phyloP scores from a whole-genome alignment of 306 rosid species.

The Mimosa bimucronata region DNA sequence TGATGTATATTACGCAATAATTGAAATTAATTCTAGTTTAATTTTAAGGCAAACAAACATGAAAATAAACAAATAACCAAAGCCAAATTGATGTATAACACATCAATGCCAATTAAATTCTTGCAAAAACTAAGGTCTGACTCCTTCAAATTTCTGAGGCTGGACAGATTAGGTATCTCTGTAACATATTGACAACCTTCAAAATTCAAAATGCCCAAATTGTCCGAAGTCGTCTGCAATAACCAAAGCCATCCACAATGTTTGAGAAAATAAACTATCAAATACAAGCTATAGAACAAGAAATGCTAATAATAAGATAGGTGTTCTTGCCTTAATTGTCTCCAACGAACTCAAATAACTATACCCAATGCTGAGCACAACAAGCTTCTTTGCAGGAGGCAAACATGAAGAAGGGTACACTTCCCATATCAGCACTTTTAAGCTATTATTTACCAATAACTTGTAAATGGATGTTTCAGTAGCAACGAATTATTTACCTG shows the following conservation, averaged over 20 bases:
- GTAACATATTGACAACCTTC: neutral
- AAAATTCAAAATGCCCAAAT: neutral
- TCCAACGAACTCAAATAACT: neutral
- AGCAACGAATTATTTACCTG: constrained; percentile 55
- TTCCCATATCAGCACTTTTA: neutral
- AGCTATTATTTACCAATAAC: no score
- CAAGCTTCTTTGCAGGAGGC: neutral
- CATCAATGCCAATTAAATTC: neutral
- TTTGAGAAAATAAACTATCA: neutral
- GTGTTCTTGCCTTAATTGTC: neutral
- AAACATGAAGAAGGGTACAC: neutral
- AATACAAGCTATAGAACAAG: neutral
- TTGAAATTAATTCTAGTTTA: no score
- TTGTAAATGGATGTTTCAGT: constrained; percentile 10
- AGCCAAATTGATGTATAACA: no score
- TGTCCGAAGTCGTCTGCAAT: neutral
- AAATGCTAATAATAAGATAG: neutral
- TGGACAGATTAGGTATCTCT: neutral
- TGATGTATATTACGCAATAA: no score
- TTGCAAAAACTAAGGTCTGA: neutral
- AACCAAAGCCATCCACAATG: neutral
- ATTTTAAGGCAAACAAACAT: no score
- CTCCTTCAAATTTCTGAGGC: neutral
- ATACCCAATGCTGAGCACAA: neutral
- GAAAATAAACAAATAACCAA: no score